Base-by-base conservation (phyloP, 768 basidiomycete species). In the Tulasnella sp. region DNA sequence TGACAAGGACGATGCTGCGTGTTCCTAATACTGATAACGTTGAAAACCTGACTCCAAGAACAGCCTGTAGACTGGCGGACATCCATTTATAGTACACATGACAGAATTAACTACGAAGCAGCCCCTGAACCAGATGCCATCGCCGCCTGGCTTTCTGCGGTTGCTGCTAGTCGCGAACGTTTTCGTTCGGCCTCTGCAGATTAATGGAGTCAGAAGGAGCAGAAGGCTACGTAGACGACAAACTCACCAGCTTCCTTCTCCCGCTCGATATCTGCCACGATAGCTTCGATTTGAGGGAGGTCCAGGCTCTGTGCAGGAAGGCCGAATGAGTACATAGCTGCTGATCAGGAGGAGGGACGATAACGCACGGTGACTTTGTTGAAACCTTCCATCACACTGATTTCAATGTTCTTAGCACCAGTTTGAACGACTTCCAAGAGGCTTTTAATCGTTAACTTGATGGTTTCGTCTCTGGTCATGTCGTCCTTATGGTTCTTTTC, bases 391-490 rank as follows among this genome's bases (percentile, higher is more conserved):
- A 99, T 96, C 67, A 98, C 93, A 78, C 93, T 96, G 80, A 99
- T 94, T 83, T 99, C 97, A 78, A 99, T 99, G 83, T 99, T 99
- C 86, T 99, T 99, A 5, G 97, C 97, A n/a, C 97, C 97, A 1
- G 97, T 98, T 85, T 99, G 97, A 9, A 99, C 97, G 45, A 99
- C 96, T 83, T 99, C 97, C 31, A 99, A 86, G 80, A 99, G 85
- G 82, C 92, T 93, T 86, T 98, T 99, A 78, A 99, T 89, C 0
- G 97, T 95, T 69, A 99, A 85, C 83, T 97, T 97, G 83, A 99
- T 93, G 72, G 92, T 91, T 77, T 97, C 95, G 71, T 95, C 95
- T 77, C 93, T 87, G 8, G 89, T 86, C 85, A 97, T 86, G 79
- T 93, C 94, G 78, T 97, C 95, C 80, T 91, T 94, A 84, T 97